Evolutionary conservation across 345 rosid species (phyloP), one percentile per base, ranked within the genome.

Genomic region (Adansonia digitata): DNA sequence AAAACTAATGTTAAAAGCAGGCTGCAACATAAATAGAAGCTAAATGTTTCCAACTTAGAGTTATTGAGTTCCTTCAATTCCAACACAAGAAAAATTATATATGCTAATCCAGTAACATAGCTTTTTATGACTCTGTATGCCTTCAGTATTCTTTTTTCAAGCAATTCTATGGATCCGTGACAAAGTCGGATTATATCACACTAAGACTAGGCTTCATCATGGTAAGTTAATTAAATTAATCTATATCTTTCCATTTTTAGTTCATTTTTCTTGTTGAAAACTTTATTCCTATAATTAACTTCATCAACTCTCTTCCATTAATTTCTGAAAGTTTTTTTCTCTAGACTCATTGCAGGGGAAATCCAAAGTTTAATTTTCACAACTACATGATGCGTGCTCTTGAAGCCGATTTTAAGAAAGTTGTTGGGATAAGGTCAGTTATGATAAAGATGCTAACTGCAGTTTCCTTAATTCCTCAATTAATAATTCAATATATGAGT

Each of bases 321-420:
- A 62, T 22, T 37, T 2, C 22, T 46, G 42, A 60, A 71, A 9
- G 49, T 24, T 52, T 40, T n/a, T 34, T 66, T 63, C 37, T 71
- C 46, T 62, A 95, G 98, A 89, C 90, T 53, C 99, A 96, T 37
- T 93, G 98, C 82, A 84, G 79, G 77, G 81, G 82, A 29, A 93
- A 87, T 81, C 91, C 84, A 5, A 90, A 85, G 69, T 96, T 96
- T 75, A 83, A 96, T 75, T 96, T 96, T 76, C 92, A 96, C 76
- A 82, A 80, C 75, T 96, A 93, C 81, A 80, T 96, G 89, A 80
- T 87, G 69, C 97, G 98, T 45, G 92, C 93, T 27, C 89, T 96
- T 9, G 97, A 96, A 80, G 97, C 91, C 0, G 99, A 96, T 88
- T 96, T 96, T 70, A 93, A 90, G 85, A 87, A 79, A 86, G 98